A percentile compares a stretch with the other conserved stretches of the same genome.
phyloP scores from a whole-genome alignment of 345 rosid genomes.

The Arabis hirsuta region DNA sequence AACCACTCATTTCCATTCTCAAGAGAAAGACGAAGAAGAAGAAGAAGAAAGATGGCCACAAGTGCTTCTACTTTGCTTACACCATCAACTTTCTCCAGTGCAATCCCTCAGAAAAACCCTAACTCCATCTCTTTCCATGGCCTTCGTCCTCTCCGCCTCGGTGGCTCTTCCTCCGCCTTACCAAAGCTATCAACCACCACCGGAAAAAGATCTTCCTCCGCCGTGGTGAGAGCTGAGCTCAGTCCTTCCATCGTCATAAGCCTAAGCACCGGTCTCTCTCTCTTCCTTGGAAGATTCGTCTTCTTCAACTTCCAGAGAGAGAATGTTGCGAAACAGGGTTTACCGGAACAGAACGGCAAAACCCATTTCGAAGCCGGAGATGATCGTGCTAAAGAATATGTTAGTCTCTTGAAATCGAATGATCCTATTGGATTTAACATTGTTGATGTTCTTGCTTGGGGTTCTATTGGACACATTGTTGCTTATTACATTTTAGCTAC shows the following conservation, averaged over 20 bases:
- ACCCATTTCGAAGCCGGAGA: conserved; percentile 98
- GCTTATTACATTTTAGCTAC: conserved; percentile 99
- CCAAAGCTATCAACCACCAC: conserved; percentile 36
- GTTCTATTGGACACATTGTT: conserved; percentile 93
- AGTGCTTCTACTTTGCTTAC: conserved; percentile 44
- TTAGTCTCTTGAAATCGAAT: conserved; percentile 87
- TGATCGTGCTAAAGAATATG: conserved; percentile 88
- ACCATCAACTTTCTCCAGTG: conserved; percentile 35
- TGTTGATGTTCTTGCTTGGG: conserved; percentile 99
- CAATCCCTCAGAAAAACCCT: conserved; percentile 34
- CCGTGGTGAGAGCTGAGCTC: conserved; percentile 67
- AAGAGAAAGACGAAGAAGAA: conserved; percentile 7
- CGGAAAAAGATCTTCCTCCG: conserved; percentile 42
- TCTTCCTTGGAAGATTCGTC: conserved; percentile 92
- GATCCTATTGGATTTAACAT: conserved; percentile 97
- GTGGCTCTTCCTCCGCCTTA: conserved; percentile 29
- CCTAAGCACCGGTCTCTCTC: conserved; percentile 95
- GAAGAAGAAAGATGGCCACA: conserved; percentile 34
- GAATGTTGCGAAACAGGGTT: conserved; percentile 87
- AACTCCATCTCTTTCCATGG: conserved; percentile 49
- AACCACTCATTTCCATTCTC: conserved; percentile 25
- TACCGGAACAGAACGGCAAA: conserved; percentile 94
- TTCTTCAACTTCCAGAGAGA: conserved; percentile 99
- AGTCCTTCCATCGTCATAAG: conserved; percentile 77
- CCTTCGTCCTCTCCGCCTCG: conserved; percentile 47